phyloP scores from a whole-genome alignment of 1,284 basidiomycete genomes.

The Apiotrichum brassicae region DNA sequence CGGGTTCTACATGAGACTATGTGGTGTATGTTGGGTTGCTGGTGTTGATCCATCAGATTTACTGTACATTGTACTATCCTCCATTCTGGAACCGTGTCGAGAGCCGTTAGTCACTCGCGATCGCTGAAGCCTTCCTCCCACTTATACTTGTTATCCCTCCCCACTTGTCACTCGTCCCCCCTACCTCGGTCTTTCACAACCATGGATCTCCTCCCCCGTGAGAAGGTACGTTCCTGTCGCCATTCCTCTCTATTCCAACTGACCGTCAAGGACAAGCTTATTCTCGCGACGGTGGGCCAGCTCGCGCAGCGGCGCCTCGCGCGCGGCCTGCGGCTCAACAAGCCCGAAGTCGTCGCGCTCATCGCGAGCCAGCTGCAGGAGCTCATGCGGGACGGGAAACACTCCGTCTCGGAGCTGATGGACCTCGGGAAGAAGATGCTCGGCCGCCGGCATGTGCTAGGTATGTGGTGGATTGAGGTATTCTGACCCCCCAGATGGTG shows the following conservation, averaged over 20 bases:
- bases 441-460: constrained; percentile 80
- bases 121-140: too few species aligned
- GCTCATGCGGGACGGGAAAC: constrained; percentile 85
- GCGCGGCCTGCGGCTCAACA: constrained; percentile 77
- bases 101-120: too few species aligned
- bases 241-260: neutral
- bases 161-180: too few species aligned
- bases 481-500: constrained; percentile 26
- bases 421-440: constrained; percentile 81
- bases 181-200: too few species aligned
- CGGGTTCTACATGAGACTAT: too few species aligned
- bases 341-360: constrained; percentile 80
- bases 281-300: constrained; percentile 60
- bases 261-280: constrained; percentile 46
- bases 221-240: constrained; percentile 30
- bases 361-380: constrained; percentile 90
- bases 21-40: too few species aligned
- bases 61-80: too few species aligned
- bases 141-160: too few species aligned
- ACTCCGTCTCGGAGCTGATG: constrained; percentile 86
- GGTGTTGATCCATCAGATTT: too few species aligned
- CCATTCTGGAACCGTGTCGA: too few species aligned
- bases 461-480: constrained; percentile 10
- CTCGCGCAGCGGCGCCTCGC: constrained; percentile 93
- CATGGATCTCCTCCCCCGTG: constrained; percentile 41